Conservation (phyloP, 371 early-diverging fungal species). For the Quaeritorhiza haematococci region DNA sequence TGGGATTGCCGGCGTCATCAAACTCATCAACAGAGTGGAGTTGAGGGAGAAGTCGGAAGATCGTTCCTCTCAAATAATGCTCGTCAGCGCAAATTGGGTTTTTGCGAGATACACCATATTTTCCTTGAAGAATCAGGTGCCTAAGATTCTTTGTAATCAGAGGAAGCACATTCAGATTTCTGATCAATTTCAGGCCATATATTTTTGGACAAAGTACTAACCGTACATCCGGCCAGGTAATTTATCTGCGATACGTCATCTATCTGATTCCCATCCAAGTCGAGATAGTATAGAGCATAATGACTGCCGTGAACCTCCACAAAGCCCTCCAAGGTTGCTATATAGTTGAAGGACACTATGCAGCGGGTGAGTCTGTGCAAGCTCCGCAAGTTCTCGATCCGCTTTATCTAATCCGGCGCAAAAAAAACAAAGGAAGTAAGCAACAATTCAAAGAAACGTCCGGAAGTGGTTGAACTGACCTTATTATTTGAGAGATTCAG, state of each 20-base stretch:
- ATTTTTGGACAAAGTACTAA: background rate
- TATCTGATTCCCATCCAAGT: conserved; percentile 37
- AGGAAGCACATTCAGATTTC: background rate
- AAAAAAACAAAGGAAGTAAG: background rate
- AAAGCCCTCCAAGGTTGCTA: conserved; percentile 26
- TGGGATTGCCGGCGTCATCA: background rate
- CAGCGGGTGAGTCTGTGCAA: conserved; percentile 19
- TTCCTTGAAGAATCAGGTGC: conserved; percentile 11
- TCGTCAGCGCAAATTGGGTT: conserved; percentile 25
- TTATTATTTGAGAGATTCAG: conserved; percentile 39
- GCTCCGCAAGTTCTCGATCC: conserved; percentile 20
- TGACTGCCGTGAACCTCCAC: conserved; percentile 20
- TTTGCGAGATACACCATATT: background rate
- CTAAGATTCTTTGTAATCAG: conserved; percentile 6
- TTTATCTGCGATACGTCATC: conserved; percentile 19
- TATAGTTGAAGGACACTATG: conserved; percentile 40
- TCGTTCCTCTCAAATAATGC: conserved; percentile 1
- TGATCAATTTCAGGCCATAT: background rate
- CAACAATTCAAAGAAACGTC: background rate
- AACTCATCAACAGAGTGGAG: conserved; percentile 21
- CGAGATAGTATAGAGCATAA: conserved; percentile 23
- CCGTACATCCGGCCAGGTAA: conserved; percentile 24
- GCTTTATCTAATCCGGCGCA: conserved; percentile 14
- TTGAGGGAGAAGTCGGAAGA: conserved; percentile 21
- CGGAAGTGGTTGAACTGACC: conserved; percentile 12